Base-by-base conservation (phyloP, 2,329 filamentous ascomycete genomes). In the Trichoderma sp. region DNA sequence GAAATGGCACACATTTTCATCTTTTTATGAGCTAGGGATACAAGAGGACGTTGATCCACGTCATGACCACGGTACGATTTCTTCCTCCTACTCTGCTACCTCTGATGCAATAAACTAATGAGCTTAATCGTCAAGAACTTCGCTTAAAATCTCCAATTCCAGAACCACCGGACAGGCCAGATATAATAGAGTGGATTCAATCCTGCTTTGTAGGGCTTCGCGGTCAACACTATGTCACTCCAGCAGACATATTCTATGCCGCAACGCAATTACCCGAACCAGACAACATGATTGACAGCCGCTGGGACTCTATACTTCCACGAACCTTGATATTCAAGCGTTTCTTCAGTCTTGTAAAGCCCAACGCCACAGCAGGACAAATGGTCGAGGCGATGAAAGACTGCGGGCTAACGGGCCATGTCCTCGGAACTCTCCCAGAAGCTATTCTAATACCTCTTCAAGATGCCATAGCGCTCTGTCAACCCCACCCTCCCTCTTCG, bases 341-440 rank as follows among this genome's bases (percentile, higher is more conserved):
- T 7, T 89, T 95, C 68, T 90, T 95, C 72, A 83, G 83, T 11
- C 82, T 85, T 6, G 80, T 91, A 24, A 83, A 81, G 18, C 79
- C 82, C 10, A 81, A 83, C 16, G 84, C 82, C 63, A 84, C 84
- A 14, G 83, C 85, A 32, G 82, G 86, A 5, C 86, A 90, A 71
- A 87, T 91, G 71, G 90, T 96, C 2, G 90, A 96, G 75, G 84
- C 90, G 28, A 90, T 97, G 81, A 85, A 90, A 69, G 83, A 87
- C 54, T 90, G 90, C 70, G 90, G 90, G 0, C 87, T 97, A 58
- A 89, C 86, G 7, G 79, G 81, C 11, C 83, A 86, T 28, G 82
- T 94, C 59, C 85, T 98, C 18, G 92, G 97, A 71, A 94, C 92
- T 0, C 82, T 98, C 1, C 95, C 96, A 1, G 93, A 97, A 78